A percentile compares a stretch with the other conserved stretches of the same genome.
Conservation (phyloP, 2,329 filamentous ascomycete species). For the Colletotrichum aenigma region DNA sequence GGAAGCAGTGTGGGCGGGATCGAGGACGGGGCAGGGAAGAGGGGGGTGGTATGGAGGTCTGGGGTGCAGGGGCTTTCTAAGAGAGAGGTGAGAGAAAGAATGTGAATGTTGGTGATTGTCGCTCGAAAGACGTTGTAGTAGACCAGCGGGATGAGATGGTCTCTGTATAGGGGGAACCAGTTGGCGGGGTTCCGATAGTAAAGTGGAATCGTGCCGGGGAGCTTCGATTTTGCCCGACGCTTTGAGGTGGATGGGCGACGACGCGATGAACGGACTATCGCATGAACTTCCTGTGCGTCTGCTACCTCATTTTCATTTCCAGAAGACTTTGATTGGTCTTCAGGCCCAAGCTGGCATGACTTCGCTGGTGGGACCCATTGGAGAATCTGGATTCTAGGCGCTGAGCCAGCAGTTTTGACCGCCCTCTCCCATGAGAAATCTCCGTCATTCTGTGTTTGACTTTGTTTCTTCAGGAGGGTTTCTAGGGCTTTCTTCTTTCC, state of each 20-base stretch:
- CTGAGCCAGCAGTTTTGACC: neutral
- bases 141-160: constrained; percentile 37
- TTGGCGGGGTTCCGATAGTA: neutral
- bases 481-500: constrained; percentile 11
- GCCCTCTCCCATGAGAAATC: neutral
- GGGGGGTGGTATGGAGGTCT: constrained; percentile 18
- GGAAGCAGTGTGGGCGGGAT: constrained; percentile 26
- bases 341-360: neutral
- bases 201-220: neutral
- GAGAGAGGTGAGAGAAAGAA: constrained; percentile 28
- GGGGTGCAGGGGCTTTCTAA: constrained; percentile 19
- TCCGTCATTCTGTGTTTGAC: neutral
- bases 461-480: neutral
- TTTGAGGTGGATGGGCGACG: neutral
- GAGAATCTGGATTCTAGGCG: neutral
- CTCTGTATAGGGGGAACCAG: constrained; percentile 26
- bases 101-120: constrained; percentile 32
- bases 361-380: neutral
- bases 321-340: neutral
- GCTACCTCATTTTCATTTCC: neutral
- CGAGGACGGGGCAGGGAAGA: constrained; percentile 20
- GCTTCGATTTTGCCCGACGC: neutral
- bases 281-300: neutral
- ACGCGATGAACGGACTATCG: neutral
- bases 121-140: constrained; percentile 42